Conservation (phyloP, 129 eudicot genomes). For the Artemisia argyi region DNA sequence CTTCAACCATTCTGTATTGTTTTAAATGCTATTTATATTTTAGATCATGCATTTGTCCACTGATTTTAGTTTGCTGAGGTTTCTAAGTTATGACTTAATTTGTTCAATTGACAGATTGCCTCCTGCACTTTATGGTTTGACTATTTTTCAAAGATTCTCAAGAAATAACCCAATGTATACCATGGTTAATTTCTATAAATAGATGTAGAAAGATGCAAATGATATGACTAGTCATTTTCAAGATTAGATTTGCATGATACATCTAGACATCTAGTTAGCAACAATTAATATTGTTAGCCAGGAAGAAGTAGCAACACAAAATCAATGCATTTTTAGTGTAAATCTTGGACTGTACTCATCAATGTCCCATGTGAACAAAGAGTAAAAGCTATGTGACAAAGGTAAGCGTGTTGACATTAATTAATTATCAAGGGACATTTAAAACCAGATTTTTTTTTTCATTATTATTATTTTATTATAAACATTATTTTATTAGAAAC, state of each 20-base stretch:
- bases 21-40: neutral
- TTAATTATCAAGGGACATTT: too few species aligned
- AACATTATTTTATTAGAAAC: too few species aligned
- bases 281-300: conserved; percentile 20
- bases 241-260: conserved; percentile 18
- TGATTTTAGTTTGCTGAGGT: neutral
- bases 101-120: neutral
- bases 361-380: conserved; percentile 17
- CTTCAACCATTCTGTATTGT: neutral
- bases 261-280: conserved; percentile 15
- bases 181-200: conserved; percentile 10
- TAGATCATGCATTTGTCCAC: neutral
- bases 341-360: conserved; percentile 14
- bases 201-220: conserved; percentile 19
- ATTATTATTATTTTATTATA: too few species aligned
- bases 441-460: too few species aligned
- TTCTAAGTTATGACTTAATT: neutral
- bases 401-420: too few species aligned
- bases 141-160: conserved; percentile 1
- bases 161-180: conserved; percentile 12
- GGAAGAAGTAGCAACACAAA: conserved; percentile 22
- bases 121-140: neutral
- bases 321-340: conserved; percentile 21
- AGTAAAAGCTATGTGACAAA: neutral
- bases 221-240: conserved; percentile 27